A percentile compares a stretch with the other conserved stretches of the same genome.
Conservation (phyloP, 805 yeast genomes). For the Lachancea cidri region DNA sequence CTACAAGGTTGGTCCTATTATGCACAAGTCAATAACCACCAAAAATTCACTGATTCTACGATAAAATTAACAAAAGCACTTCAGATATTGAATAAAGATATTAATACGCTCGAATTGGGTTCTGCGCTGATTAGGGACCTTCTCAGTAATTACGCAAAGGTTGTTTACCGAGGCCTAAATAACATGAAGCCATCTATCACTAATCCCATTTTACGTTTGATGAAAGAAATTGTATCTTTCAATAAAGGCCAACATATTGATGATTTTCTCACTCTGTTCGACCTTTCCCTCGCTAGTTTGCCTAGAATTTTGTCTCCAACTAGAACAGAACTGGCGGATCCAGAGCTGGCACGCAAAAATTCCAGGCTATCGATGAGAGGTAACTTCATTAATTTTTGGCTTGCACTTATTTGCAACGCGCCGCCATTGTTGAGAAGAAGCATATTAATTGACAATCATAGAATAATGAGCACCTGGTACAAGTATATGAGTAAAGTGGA, state of each 20-base stretch:
- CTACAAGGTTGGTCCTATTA: slow-evolving; percentile 45
- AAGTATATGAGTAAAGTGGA: slow-evolving; percentile 56
- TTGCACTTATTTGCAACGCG: slow-evolving; percentile 44
- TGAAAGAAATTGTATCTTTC: slow-evolving; percentile 47
- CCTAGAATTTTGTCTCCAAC: slow-evolving; percentile 58
- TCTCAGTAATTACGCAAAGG: slow-evolving; percentile 51
- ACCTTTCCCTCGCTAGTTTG: slow-evolving; percentile 55
- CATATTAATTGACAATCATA: slow-evolving; percentile 49
- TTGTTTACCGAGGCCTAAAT: slow-evolving; percentile 62
- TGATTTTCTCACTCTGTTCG: slow-evolving; percentile 61
- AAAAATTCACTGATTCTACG: slow-evolving; percentile 43
- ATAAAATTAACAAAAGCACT: slow-evolving; percentile 38
- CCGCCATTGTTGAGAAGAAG: slow-evolving; percentile 60
- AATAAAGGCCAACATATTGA: slow-evolving; percentile 47
- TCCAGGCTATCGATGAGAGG: slow-evolving; percentile 46
- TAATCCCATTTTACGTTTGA: slow-evolving; percentile 54
- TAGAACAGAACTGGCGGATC: slow-evolving; percentile 40
- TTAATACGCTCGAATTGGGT: slow-evolving; percentile 19
- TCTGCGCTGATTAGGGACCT: slow-evolving; percentile 40
- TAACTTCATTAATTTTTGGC: slow-evolving; percentile 58
- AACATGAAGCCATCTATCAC: slow-evolving; percentile 53
- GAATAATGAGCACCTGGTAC: slow-evolving; percentile 62
- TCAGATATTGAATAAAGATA: slow-evolving; percentile 17
- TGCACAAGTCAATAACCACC: slow-evolving; percentile 47
- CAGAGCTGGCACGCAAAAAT: slow-evolving; percentile 31